Evolutionary conservation across 805 yeast genomes (phyloP).

Genomic region (Pichia kluyveri): DNA sequence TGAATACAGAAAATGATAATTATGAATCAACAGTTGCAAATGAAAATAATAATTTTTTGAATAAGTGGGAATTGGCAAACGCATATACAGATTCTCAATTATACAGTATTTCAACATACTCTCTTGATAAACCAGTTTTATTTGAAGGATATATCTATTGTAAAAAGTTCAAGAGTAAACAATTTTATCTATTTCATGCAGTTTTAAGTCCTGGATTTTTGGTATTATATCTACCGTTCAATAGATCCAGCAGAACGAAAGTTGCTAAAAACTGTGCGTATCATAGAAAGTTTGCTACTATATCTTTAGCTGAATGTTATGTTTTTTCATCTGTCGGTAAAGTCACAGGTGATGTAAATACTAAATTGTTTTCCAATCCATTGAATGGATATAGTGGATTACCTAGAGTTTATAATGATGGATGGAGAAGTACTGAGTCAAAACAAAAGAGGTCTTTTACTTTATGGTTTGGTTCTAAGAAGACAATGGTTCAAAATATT

Average conservation of each 20-base stretch:
- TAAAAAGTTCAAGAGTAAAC: conserved; percentile 60
- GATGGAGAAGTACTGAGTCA: conserved; percentile 76
- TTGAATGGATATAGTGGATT: conserved; percentile 48
- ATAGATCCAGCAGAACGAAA: conserved; percentile 35
- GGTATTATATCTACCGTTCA: conserved; percentile 43
- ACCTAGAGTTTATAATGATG: conserved; percentile 73
- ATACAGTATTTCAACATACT: conserved; percentile 46
- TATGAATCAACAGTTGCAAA: conserved; percentile 46
- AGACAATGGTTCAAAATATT: conserved; percentile 29
- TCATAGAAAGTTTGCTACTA: conserved; percentile 44
- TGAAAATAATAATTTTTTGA: conserved; percentile 13
- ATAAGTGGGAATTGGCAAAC: conserved; percentile 45
- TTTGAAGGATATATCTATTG: conserved; percentile 60
- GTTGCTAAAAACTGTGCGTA: conserved; percentile 37
- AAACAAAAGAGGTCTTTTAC: conserved; percentile 73
- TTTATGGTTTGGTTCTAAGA: conserved; percentile 69
- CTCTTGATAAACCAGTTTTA: conserved; percentile 52
- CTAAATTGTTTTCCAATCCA: conserved; percentile 27
- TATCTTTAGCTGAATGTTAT: conserved; percentile 62
- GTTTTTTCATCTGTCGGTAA: conserved; percentile 65
- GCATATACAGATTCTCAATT: conserved; percentile 45
- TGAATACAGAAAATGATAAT: conserved; percentile 42
- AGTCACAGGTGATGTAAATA: conserved; percentile 37
- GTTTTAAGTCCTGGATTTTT: conserved; percentile 65
- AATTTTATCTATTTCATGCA: conserved; percentile 53